These are phyloP conservation scores for Crucihimalaya himalaica DNA, from an alignment of 345 rosid genomes.

Conservation along the genomic window DNA sequence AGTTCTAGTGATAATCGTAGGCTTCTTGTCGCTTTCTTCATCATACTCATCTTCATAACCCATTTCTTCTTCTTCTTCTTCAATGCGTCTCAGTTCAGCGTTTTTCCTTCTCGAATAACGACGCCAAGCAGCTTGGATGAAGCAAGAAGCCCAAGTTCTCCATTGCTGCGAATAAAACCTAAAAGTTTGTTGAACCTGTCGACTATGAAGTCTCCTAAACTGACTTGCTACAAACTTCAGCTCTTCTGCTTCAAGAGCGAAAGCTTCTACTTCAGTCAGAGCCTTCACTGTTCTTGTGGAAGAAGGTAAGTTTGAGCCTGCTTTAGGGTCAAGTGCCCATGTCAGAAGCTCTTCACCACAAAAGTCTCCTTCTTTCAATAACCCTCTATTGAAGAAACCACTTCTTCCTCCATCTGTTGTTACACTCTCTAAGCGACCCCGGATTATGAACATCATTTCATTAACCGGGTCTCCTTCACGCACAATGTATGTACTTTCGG, in stretches of 20 bases:
- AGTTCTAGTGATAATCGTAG: constrained; percentile 30
- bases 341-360: constrained; percentile 93
- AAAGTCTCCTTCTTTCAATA: constrained; percentile 73
- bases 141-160: constrained; percentile 91
- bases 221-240: constrained; percentile 83
- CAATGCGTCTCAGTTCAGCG: constrained; percentile 56
- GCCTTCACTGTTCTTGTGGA: constrained; percentile 86
- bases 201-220: constrained; percentile 81
- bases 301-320: constrained; percentile 73
- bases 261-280: constrained; percentile 80
- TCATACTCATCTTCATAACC: constrained; percentile 47
- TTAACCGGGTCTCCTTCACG: constrained; percentile 96
- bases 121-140: constrained; percentile 84
- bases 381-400: constrained; percentile 80
- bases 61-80: constrained; percentile 63
- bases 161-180: constrained; percentile 93
- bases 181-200: constrained; percentile 87
- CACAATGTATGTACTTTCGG: constrained; percentile 69
- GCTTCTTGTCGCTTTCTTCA: constrained; percentile 42
- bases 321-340: constrained; percentile 93
- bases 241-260: constrained; percentile 86
- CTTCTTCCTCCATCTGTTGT: constrained; percentile 94
- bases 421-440: constrained; percentile 81
- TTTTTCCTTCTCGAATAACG: constrained; percentile 60
- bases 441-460: constrained; percentile 90